Conservation (phyloP, 148 eudicot species). For the Vaccinium darrowii region DNA sequence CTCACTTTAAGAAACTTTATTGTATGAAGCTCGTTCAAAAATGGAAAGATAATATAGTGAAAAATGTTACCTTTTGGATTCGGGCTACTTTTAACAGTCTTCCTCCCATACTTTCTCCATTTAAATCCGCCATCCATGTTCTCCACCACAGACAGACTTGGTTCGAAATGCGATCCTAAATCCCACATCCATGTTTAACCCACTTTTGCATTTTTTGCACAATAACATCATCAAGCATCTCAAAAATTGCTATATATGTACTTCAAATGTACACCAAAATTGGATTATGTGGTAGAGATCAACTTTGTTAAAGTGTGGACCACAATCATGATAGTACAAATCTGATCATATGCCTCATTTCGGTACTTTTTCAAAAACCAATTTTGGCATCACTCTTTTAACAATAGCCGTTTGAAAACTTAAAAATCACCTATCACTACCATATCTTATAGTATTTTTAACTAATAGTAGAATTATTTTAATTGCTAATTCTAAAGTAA, state of each 20-base stretch:
- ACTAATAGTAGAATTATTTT: too few relatives aligned
- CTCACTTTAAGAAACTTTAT: not conserved
- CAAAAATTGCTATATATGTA: not conserved
- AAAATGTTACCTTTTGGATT: conserved; percentile 7
- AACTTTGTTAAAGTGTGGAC: too few relatives aligned
- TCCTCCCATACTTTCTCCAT: conserved; percentile 21
- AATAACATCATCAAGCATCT: not conserved
- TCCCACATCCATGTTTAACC: conserved; percentile 10
- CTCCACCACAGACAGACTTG: conserved; percentile 10
- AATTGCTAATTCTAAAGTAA: not conserved
- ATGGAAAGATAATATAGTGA: not conserved
- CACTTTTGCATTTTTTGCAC: not conserved
- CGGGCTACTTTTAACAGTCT: conserved; percentile 12
- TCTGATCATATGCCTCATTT: too few relatives aligned
- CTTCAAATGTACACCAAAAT: too few relatives aligned
- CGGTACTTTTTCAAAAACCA: too few relatives aligned
- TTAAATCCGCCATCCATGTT: conserved; percentile 20
- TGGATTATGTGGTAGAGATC: too few relatives aligned
- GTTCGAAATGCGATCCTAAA: conserved; percentile 10
- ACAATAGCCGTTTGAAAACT: too few relatives aligned
- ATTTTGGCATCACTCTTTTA: too few relatives aligned
- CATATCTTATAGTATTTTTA: too few relatives aligned
- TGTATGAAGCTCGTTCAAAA: not conserved
- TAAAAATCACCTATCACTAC: too few relatives aligned
- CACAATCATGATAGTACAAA: too few relatives aligned